Evolutionary conservation across 2,329 filamentous ascomycete species (phyloP).

Genomic region (Cercospora beticola): DNA sequence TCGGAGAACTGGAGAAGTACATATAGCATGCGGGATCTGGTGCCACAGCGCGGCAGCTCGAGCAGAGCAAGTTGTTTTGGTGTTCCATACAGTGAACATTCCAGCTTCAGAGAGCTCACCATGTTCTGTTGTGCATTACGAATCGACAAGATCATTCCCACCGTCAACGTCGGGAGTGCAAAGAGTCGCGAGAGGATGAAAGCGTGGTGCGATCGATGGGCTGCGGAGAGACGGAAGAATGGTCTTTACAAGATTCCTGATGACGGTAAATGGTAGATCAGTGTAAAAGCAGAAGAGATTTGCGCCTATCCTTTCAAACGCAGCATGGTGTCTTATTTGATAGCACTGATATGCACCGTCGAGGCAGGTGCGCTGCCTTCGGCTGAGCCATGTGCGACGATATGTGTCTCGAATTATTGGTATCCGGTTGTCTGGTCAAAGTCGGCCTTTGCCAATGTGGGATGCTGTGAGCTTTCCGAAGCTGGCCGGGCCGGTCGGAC

Average conservation of each 20-base stretch:
- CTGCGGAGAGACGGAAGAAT: conserved; percentile 61
- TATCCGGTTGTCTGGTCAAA: background rate
- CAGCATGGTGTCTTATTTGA: background rate
- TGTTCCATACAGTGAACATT: conserved; percentile 94
- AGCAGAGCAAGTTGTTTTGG: conserved; percentile 83
- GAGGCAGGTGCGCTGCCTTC: background rate
- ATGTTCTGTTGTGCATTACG: conserved; percentile 86
- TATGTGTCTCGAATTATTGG: background rate
- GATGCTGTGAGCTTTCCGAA: background rate
- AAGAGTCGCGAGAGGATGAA: conserved; percentile 67
- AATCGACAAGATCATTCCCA: conserved; percentile 88
- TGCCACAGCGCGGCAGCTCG: conserved; percentile 80
- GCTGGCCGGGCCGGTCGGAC: background rate
- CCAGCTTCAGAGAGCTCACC: conserved; percentile 88
- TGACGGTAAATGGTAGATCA: conserved; percentile 36
- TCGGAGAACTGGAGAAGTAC: conserved; percentile 71
- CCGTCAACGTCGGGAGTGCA: conserved; percentile 76
- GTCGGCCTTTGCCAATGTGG: background rate
- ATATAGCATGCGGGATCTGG: conserved; percentile 70
- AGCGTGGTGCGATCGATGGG: conserved; percentile 64
- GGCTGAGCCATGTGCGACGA: background rate
- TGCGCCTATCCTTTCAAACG: background rate
- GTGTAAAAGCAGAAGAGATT: background rate
- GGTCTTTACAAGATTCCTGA: conserved; percentile 52
- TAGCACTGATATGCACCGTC: background rate